Evolutionary conservation across 352 stramenopile species (phyloP).

Genomic region (Paralagenidium karlingii): DNA sequence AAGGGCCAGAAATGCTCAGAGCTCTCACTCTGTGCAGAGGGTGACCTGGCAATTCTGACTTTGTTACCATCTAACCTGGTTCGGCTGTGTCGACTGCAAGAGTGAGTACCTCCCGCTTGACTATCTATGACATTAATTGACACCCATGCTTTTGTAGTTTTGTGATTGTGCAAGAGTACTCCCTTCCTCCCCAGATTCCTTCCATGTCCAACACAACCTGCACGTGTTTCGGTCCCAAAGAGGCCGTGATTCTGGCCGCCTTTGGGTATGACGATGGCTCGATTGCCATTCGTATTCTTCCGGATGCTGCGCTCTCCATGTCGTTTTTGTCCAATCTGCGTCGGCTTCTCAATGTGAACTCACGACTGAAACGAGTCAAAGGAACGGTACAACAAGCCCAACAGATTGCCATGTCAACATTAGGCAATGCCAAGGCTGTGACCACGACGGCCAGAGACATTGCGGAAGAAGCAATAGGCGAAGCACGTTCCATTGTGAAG

Average conservation of each 20-base stretch:
- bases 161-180: constrained; percentile 62
- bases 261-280: constrained; percentile 60
- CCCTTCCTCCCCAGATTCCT: constrained; percentile 7
- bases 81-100: constrained; percentile 61
- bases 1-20: constrained; percentile 26
- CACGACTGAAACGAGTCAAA: constrained; percentile 80
- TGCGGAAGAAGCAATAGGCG: constrained; percentile 64
- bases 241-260: constrained; percentile 62
- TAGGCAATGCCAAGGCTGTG: constrained; percentile 72
- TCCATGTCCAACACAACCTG: constrained; percentile 32
- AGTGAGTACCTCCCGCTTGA: constrained; percentile 28
- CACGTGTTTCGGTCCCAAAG: constrained; percentile 48
- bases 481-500: constrained; percentile 75
- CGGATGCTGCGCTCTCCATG: constrained; percentile 63
- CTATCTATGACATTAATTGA: constrained; percentile 1
- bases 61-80: constrained; percentile 24
- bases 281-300: constrained; percentile 63
- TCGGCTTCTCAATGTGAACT: constrained; percentile 59
- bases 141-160: constrained; percentile 21
- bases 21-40: constrained; percentile 49
- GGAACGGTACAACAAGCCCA: constrained; percentile 82
- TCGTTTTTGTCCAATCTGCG: constrained; percentile 63
- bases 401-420: constrained; percentile 64
- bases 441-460: constrained; percentile 77
- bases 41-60: constrained; percentile 59